Evolutionary conservation across 164 flowering plant species (phyloP), one percentile per base, ranked within the genome.

Genomic region (Platanus orientalis): DNA sequence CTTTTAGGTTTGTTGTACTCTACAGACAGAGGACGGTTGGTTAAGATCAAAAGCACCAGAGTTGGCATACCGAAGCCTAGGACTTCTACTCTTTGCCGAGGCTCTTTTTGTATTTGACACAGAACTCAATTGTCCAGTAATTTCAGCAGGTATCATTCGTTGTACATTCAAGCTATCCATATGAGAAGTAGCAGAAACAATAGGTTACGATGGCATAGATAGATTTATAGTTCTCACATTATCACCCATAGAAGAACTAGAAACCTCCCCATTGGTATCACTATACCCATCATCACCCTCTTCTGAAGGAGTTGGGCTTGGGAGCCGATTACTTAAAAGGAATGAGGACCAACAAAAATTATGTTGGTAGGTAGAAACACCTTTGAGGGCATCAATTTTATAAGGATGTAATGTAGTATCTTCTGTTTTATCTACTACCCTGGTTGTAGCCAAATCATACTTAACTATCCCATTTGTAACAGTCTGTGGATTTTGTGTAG

Each of bases 251-350:
- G 68, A 60, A 58, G 77, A 60, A 71, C 96, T 88, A 39, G 90
- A 80, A 53, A 92, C 87, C 78, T 95, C 99, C 44, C 69, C 92
- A 69, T 69, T 61, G 28, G 57, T 65, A 68, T 90, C 99, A 62
- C 51, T 83, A 77, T 79, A 87, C 34, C 71, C 87, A 62, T 61
- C 69, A 58, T 76, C 79, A 65, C 78, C 65, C 47, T 91, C 97
- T 42, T 84, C 97, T 11, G 99, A 95, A 70, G 99, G 99, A 24
- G 99, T 95, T 60, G 99, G 99, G 68, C 99, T 95, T 13, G 99
- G 98, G 62, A 95, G 23, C 45, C n/a, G n/a, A n/a, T n/a, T n/a
- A n/a, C n/a, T n/a, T n/a, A n/a, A n/a, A n/a, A n/a, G n/a, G n/a
- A 82, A 77, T 12, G 97, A 80, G 66, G 72, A 71, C 32, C 75